Conservation (phyloP, 805 yeast species). For the Martiniozyma abietophila region DNA sequence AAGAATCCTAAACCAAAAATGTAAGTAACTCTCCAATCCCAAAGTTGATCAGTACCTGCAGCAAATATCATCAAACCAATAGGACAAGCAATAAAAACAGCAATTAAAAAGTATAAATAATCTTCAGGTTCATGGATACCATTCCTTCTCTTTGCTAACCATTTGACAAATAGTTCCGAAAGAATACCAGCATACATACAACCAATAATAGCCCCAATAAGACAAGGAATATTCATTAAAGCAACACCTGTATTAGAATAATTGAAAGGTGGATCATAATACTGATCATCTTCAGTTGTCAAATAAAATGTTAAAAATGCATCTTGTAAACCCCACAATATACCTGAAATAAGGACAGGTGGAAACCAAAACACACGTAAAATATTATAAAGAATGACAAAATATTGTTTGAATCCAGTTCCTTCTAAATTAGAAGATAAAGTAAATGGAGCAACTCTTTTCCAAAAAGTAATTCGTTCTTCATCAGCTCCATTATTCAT, state of each 20-base stretch:
- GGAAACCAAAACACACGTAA: constrained; percentile 54
- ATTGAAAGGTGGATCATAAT: constrained; percentile 57
- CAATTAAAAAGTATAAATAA: constrained; percentile 46
- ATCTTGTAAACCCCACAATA: constrained; percentile 78
- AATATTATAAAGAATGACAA: constrained; percentile 39
- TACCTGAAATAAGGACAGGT: constrained; percentile 54
- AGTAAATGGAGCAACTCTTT: constrained; percentile 40
- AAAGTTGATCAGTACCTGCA: constrained; percentile 48
- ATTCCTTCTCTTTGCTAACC: constrained; percentile 50
- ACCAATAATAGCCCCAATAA: constrained; percentile 58
- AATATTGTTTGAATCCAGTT: constrained; percentile 56
- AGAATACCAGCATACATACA: constrained; percentile 55
- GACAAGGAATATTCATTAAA: constrained; percentile 63
- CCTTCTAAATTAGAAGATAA: constrained; percentile 54
- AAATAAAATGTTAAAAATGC: constrained; percentile 67
- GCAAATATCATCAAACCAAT: constrained; percentile 58
- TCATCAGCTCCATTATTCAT: constrained; percentile 33
- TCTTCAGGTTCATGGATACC: constrained; percentile 61
- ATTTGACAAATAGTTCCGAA: constrained; percentile 50
- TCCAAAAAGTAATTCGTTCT: constrained; percentile 34
- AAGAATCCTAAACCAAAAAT: constrained; percentile 50
- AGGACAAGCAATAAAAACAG: constrained; percentile 51
- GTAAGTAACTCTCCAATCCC: constrained; percentile 47
- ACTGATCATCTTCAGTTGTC: constrained; percentile 62
- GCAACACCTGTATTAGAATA: constrained; percentile 62